Conservation (phyloP, 2,329 filamentous ascomycete species). For the Cercospora nicotianae region DNA sequence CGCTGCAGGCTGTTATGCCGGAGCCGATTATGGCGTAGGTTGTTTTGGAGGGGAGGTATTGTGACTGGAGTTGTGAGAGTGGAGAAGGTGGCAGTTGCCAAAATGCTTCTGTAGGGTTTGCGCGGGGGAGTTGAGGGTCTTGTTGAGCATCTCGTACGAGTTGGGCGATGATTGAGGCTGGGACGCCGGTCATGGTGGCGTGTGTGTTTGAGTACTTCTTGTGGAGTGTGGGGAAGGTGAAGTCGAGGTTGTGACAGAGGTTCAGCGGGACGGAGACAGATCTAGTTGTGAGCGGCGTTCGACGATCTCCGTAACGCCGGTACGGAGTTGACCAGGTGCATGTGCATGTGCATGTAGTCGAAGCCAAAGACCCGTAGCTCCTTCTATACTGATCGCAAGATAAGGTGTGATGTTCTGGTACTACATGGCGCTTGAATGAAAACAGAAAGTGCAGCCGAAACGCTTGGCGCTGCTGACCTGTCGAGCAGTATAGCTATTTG, state of each 20-base stretch:
- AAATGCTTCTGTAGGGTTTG: conserved; percentile 24
- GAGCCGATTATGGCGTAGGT: conserved; percentile 28
- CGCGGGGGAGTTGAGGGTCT: conserved; percentile 22
- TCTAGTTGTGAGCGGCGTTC: not conserved
- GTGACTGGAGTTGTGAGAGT: conserved; percentile 15
- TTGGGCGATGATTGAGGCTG: conserved; percentile 13
- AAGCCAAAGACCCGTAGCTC: not conserved
- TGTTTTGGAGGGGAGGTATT: conserved; percentile 13
- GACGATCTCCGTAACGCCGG: not conserved
- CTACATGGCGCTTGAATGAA: not conserved
- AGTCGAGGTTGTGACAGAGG: not conserved
- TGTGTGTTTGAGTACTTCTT: not conserved
- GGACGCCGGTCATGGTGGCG: conserved; percentile 9
- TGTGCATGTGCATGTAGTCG: not conserved
- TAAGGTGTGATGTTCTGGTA: not conserved
- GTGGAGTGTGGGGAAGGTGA: not conserved
- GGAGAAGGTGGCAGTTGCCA: conserved; percentile 21
- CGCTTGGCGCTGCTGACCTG: not conserved
- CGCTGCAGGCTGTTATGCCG: conserved; percentile 25
- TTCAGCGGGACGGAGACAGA: not conserved
- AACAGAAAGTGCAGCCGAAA: conserved; percentile 7
- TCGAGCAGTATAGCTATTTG: not conserved
- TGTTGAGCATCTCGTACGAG: conserved; percentile 18
- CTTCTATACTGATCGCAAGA: not conserved
- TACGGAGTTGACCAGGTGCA: not conserved